Base-by-base conservation (phyloP, 371 early-diverging fungal species). In the Syncephalastrum monosporum region DNA sequence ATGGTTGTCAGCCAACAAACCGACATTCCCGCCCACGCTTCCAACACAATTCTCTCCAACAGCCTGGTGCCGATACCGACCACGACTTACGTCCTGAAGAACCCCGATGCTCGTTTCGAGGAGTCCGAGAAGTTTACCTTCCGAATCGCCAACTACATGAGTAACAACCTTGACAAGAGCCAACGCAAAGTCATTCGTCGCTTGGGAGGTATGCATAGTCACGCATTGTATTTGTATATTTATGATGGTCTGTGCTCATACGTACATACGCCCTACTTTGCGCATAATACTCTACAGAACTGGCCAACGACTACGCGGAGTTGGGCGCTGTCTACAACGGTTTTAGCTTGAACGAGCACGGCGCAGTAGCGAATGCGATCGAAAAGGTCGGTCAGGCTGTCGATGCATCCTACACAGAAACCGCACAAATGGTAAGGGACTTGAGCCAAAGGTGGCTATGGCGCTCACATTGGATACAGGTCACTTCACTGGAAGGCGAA, bases 311-410 rank as follows among this genome's bases (percentile, higher is more conserved):
- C 58, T 90, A 91, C 64, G 82, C 92, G 13, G 96, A 96, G 57
- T 78, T 97, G n/a, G 97, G 97, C 0, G 94, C 93, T 5, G 78
- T 87, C 0, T 93, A 94, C 69, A 97, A 97, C 61, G 95, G 91
- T 21, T 95, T 96, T 71, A 95, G 96, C 54, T 82, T 97, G 50
- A 84, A 84, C 56, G 97, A 96, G 56, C 63, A 67, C 41, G 83
- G 80, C 5, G 66, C 69, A n/a, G 74, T 96, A 13, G 84, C 93
- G 4, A 86, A 83, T 41, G 92, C 91, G 0, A 90, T 96, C 57
- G 97, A 96, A 68, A 84, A 87, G 57, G 76, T 92, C 42, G 98
- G 97, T 1, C 91, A 92, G 64, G 94, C 96, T 6, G 84, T 93
- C 0, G 97, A 98, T 68, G 81, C 85, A 19, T 86, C 90, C 5